Conservation (phyloP, 805 yeast genomes). For the Pichia heedii region DNA sequence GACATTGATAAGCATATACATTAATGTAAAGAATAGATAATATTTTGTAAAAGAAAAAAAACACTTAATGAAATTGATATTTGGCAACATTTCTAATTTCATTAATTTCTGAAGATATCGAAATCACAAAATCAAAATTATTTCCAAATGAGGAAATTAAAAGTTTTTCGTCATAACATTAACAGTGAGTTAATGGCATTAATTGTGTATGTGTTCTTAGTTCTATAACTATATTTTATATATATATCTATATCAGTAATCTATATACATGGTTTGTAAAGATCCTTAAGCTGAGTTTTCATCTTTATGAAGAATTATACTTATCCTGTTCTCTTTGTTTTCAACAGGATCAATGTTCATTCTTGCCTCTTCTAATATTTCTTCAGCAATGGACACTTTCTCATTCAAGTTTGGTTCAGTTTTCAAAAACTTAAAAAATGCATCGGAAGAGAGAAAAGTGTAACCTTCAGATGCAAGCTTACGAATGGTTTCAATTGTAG, state of each 20-base stretch:
- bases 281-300: not conserved
- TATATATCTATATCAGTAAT: too few relatives aligned
- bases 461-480: conserved; percentile 16
- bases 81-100: too few relatives aligned
- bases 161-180: too few relatives aligned
- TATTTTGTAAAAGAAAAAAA: not conserved
- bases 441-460: not conserved
- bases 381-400: conserved; percentile 2
- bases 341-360: not conserved
- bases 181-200: too few relatives aligned
- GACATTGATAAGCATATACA: not conserved
- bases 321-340: not conserved
- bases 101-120: too few relatives aligned
- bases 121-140: not conserved
- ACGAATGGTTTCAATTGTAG: conserved; percentile 26
- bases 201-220: too few relatives aligned
- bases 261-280: not conserved
- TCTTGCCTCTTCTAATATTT: not conserved
- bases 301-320: not conserved
- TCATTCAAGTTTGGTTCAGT: not conserved
- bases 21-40: not conserved
- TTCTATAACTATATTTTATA: not conserved
- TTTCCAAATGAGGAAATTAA: not conserved
- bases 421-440: conserved; percentile 1
- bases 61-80: too few relatives aligned